A percentile compares a stretch with the other conserved stretches of the same genome.
Evolutionary conservation across 2,329 filamentous ascomycete genomes (phyloP).

Genomic region (Aureobasidium sp.): DNA sequence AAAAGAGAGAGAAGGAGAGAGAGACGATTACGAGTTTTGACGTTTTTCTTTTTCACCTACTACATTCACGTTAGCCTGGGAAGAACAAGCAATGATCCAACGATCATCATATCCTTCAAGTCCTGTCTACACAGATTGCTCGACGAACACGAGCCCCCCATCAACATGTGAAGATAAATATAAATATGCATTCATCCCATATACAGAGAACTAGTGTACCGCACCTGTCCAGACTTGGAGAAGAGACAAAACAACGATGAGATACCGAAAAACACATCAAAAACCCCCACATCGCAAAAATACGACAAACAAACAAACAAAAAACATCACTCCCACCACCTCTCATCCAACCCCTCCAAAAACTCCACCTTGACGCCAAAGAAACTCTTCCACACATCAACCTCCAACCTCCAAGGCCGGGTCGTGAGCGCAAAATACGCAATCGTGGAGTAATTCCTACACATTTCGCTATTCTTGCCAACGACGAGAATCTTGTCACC

Average conservation of each 20-base stretch:
- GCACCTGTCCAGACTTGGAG: no score
- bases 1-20: neutral
- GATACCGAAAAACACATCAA: neutral
- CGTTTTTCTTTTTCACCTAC: neutral
- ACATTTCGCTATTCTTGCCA: conserved; percentile 35
- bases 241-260: no score
- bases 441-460: conserved; percentile 32
- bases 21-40: neutral
- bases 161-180: no score
- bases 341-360: conserved; percentile 34
- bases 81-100: neutral
- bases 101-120: neutral
- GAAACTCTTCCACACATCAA: conserved; percentile 46
- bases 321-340: conserved; percentile 29
- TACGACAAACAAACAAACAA: neutral
- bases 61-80: neutral
- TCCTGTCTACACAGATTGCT: neutral
- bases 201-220: no score
- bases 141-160: no score
- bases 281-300: neutral
- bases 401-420: conserved; percentile 42
- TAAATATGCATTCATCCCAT: no score
- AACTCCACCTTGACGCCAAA: conserved; percentile 40
- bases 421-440: conserved; percentile 41
- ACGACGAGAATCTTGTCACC: conserved; percentile 41